A percentile compares a stretch with the other conserved stretches of the same genome.
Evolutionary conservation across 1,139 yeast genomes (phyloP).

Genomic region (Nematodospora anomalae): DNA sequence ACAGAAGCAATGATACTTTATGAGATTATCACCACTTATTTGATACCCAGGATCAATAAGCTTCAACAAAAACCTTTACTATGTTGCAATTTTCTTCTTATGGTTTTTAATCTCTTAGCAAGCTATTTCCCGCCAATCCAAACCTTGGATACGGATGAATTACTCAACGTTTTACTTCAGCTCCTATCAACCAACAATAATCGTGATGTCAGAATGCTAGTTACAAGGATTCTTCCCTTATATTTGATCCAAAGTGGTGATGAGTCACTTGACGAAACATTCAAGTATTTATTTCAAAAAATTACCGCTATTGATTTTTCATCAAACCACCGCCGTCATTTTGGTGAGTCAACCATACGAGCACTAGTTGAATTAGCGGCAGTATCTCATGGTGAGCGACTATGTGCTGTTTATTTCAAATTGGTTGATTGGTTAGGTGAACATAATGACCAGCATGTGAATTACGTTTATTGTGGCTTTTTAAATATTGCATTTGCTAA

Average conservation of each 20-base stretch:
- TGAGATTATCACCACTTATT: conserved; percentile 23
- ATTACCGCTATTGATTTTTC: conserved; percentile 39
- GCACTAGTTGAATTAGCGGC: conserved; percentile 63
- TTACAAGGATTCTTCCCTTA: conserved; percentile 49
- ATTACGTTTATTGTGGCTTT: conserved; percentile 62
- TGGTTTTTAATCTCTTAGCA: conserved; percentile 48
- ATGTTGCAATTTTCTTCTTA: conserved; percentile 43
- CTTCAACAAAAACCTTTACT: conserved; percentile 25
- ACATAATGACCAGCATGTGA: conserved; percentile 58
- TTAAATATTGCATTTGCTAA: conserved; percentile 46
- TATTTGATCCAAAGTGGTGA: conserved; percentile 34
- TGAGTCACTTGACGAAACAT: conserved; percentile 32
- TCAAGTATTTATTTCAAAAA: conserved; percentile 35
- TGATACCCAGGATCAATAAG: conserved; percentile 4
- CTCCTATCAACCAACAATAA: conserved; percentile 28
- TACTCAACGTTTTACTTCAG: conserved; percentile 25
- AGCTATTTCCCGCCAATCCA: conserved; percentile 35
- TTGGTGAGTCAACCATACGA: conserved; percentile 63
- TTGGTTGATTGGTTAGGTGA: conserved; percentile 63
- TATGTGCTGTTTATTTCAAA: conserved; percentile 59
- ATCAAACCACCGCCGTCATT: conserved; percentile 28
- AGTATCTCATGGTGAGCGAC: conserved; percentile 59
- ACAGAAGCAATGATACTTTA: conserved; percentile 22
- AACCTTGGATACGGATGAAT: conserved; percentile 19
- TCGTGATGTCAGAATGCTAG: conserved; percentile 54